Base-by-base conservation (phyloP, 2,329 filamentous ascomycete species). In the Paecilomyces fulvus region DNA sequence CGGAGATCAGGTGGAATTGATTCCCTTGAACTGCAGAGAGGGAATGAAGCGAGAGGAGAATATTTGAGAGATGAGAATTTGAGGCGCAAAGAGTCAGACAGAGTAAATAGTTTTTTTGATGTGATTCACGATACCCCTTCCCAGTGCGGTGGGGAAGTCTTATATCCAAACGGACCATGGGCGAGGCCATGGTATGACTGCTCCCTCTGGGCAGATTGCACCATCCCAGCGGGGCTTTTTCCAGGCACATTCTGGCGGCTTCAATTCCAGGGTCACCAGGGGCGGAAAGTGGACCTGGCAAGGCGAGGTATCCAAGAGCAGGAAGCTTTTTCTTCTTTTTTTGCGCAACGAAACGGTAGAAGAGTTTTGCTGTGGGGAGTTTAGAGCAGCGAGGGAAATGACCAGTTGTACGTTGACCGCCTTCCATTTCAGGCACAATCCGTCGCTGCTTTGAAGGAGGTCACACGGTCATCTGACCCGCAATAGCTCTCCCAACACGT, bases 401-500 rank as follows among this genome's bases (percentile, higher is more conserved):
- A 28, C 7, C 25, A 28, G 23, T 11, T 14, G 46, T 6, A 2
- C 6, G 1, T 17, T 8, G 23, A 49, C 48, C 20, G 48, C 48
- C 25, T 49, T 14, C 48, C 10, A 2, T 3, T 8, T 7, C 20
- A 12, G 21, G 3, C 7, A 25, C 14, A 23, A n/a, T 3, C 5
- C 48, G 2, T 12, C 11, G 3, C 28, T n/a, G 53, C 54, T 51
- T 51, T 46, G 2, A 17, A 9, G 8, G 31, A 12, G 4, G 17
- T 20, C 54, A 53, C 55, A 7, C 25, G 55, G 65, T 72, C 70
- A 72, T 70, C 67, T 72, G 70, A 72, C 67, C 59, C 49, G 25
- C 25, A 28, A 28, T 5, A n/a, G 23, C 23, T 25, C 23, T 55
- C 52, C 25, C 62, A 55, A 67, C 63, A 72, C 70, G 70, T 73